Percentiles rank a stretch among this genome's conserved stretches.
These are phyloP conservation scores for Noccaea caerulescens DNA, from an alignment of 345 rosid species.

Conservation along the genomic window DNA sequence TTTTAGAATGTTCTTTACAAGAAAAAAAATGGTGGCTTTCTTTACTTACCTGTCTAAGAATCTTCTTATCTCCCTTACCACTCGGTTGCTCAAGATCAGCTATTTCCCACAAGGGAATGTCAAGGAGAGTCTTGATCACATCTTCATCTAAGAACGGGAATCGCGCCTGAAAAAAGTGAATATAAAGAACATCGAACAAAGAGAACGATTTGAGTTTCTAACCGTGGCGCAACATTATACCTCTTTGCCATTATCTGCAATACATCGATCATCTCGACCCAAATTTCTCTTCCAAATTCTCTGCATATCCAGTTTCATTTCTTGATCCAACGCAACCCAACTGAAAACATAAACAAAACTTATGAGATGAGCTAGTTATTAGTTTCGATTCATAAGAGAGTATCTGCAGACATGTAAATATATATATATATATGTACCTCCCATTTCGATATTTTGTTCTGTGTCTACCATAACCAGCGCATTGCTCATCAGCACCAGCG, in stretches of 20 bases:
- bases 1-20: not conserved
- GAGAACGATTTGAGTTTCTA: not conserved
- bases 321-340: slow-evolving; percentile 81
- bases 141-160: slow-evolving; percentile 98
- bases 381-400: slow-evolving; percentile 5
- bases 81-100: slow-evolving; percentile 87
- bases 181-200: not conserved
- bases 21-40: not conserved
- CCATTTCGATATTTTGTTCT: slow-evolving; percentile 78
- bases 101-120: slow-evolving; percentile 84
- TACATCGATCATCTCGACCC: slow-evolving; percentile 96
- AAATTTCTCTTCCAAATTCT: slow-evolving; percentile 96
- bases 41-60: slow-evolving; percentile 77
- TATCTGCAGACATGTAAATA: not conserved
- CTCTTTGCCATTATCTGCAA: slow-evolving; percentile 91
- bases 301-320: slow-evolving; percentile 98
- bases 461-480: slow-evolving; percentile 98
- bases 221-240: slow-evolving; percentile 32
- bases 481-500: slow-evolving; percentile 97
- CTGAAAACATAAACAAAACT: slow-evolving; percentile 43
- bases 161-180: slow-evolving; percentile 59
- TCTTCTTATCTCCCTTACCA: slow-evolving; percentile 95
- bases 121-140: slow-evolving; percentile 75
- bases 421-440: slow-evolving; percentile 49
- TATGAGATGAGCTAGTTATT: not conserved